Conservation (phyloP, 805 yeast species). For the Suhomyces sp. region DNA sequence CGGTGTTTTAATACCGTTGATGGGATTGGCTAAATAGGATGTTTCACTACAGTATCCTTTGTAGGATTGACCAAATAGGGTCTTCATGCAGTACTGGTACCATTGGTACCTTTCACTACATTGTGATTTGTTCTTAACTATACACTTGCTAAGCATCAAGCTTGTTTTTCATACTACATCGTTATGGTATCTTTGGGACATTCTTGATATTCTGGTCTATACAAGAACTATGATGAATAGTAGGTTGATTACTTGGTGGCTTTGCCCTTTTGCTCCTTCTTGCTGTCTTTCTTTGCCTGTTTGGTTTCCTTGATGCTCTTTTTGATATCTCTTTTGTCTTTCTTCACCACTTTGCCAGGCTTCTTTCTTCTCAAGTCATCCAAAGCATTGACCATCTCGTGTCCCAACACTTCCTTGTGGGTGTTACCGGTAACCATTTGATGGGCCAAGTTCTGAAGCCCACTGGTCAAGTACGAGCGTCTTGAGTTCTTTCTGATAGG, state of each 20-base stretch:
- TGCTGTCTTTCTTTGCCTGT: slow-evolving; percentile 3
- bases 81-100: too few relatives aligned
- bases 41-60: too few relatives aligned
- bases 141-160: too few relatives aligned
- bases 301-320: neutral
- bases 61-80: too few relatives aligned
- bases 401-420: slow-evolving; percentile 69
- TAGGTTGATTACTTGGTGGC: neutral
- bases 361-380: slow-evolving; percentile 42
- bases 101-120: too few relatives aligned
- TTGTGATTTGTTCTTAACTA: too few relatives aligned
- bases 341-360: neutral
- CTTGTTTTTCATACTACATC: too few relatives aligned
- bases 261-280: slow-evolving; percentile 3
- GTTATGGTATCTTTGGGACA: too few relatives aligned
- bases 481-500: slow-evolving; percentile 64
- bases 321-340: slow-evolving; percentile 7
- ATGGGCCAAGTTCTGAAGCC: slow-evolving; percentile 74
- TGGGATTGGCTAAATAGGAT: too few relatives aligned
- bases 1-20: too few relatives aligned
- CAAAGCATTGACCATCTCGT: slow-evolving; percentile 63
- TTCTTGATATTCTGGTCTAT: too few relatives aligned
- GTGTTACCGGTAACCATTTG: slow-evolving; percentile 58
- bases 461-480: slow-evolving; percentile 76
- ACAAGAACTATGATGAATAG: too few relatives aligned